Evolutionary conservation across 2,329 filamentous ascomycete genomes (phyloP), one percentile per base, ranked within the genome.

Genomic region (Neurospora sp.): DNA sequence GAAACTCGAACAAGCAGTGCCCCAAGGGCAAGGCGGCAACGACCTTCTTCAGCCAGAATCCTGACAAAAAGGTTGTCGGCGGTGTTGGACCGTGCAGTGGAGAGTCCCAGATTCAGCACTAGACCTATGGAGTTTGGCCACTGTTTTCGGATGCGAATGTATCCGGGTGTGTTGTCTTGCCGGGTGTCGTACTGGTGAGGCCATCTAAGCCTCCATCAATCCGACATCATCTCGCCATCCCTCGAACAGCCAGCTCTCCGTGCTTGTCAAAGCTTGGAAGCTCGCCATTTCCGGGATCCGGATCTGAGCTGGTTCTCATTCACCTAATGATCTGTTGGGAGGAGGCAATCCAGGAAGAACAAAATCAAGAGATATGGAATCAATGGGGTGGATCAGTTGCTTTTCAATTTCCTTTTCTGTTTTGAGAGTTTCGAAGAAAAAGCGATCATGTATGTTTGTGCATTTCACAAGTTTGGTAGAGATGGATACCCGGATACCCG

Each of bases 21-120:
- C 74, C 74, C 0, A 66, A 68, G 3, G 74, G 74, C 1, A 43
- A 71, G 6, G 71, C 70, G 5, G 23, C 6, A 11, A n/a, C 11
- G 0, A 68, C 65, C 15, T 71, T 69, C 17, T 69, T 67, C 37
- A 40, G 23, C 52, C 23, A 33, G 52, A 62, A 62, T 36, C 23
- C 52, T 2, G 52, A 33, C 52, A 62, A 62, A 17, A 62, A 36
- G 15, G 52, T 36, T 6, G 23, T 62, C 23, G 52, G 52, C 28
- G 52, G 52, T 36, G 28, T 38, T n/a, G 67, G 17, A 33, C 37
- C 66, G 15, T 39, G 46, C 17, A 46, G 12, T 12, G 46, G 8
- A 17, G 39, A 15, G 39, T 15, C 52, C 15, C 52, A 62, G 12
- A 62, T 62, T 36, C 52, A 62, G 15, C 52, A 28, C 28, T 62